Evolutionary conservation across 2,329 filamentous ascomycete genomes (phyloP).

Genomic region (Herpotrichia juniperi): DNA sequence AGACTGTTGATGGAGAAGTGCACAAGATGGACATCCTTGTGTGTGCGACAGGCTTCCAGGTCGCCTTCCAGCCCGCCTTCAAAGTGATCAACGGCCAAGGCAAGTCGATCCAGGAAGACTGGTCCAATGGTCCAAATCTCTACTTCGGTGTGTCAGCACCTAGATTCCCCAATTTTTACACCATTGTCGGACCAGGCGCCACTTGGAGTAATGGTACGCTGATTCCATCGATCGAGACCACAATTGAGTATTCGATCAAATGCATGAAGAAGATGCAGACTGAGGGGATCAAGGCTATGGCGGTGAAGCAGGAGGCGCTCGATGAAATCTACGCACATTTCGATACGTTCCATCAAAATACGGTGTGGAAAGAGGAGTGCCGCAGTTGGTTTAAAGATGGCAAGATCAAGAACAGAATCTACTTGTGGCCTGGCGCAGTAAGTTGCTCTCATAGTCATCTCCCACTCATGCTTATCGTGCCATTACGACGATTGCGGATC

Average conservation of each 20-base stretch:
- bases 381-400: slow-evolving; percentile 44
- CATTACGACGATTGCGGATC: slow-evolving; percentile 3
- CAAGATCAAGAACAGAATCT: slow-evolving; percentile 40
- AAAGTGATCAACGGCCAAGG: slow-evolving; percentile 46
- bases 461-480: neutral
- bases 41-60: slow-evolving; percentile 41
- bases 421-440: slow-evolving; percentile 41
- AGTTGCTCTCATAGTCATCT: slow-evolving; percentile 17
- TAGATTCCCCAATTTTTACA: slow-evolving; percentile 53
- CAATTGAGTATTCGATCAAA: slow-evolving; percentile 39
- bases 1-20: slow-evolving; percentile 32
- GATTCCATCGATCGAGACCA: slow-evolving; percentile 53
- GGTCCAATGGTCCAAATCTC: slow-evolving; percentile 47
- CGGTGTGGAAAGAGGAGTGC: slow-evolving; percentile 42
- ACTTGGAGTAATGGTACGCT: slow-evolving; percentile 55
- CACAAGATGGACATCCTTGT: slow-evolving; percentile 41
- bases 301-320: slow-evolving; percentile 36
- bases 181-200: slow-evolving; percentile 49
- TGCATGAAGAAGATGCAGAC: slow-evolving; percentile 42
- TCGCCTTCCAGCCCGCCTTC: slow-evolving; percentile 52
- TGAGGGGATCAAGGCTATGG: slow-evolving; percentile 38
- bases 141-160: slow-evolving; percentile 52
- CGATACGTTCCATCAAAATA: slow-evolving; percentile 36
- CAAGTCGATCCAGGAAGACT: slow-evolving; percentile 47
- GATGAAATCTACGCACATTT: slow-evolving; percentile 40